Evolutionary conservation across 495 filamentous ascomycete genomes (phyloP).

Genomic region (Terfezia boudieri): DNA sequence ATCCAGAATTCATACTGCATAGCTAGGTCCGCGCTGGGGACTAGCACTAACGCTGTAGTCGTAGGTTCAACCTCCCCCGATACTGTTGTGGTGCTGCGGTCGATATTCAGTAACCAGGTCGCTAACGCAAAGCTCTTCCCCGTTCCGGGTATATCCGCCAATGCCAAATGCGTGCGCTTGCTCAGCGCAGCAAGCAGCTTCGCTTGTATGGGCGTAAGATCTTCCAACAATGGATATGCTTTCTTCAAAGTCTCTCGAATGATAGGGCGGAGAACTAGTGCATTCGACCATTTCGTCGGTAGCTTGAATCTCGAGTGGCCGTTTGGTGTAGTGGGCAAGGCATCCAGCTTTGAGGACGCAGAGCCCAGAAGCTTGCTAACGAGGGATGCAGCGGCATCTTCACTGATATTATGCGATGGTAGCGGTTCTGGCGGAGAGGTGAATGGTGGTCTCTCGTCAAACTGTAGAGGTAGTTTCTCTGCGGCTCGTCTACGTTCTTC

Average conservation of each 20-base stretch:
- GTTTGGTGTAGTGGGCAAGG: no score
- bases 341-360: no score
- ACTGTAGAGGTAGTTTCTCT: no score
- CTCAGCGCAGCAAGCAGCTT: conserved; percentile 6
- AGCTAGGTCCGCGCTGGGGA: conserved; percentile 13
- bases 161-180: conserved; percentile 10
- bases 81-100: conserved; percentile 3
- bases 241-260: not conserved
- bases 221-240: not conserved
- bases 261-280: not conserved
- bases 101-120: conserved; percentile 11
- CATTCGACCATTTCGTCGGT: not conserved
- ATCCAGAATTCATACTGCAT: conserved; percentile 11
- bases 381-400: no score
- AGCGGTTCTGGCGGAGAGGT: no score
- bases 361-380: no score
- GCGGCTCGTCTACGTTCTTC: no score
- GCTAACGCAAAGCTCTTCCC: conserved; percentile 18
- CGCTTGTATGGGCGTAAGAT: conserved; percentile 4
- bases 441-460: no score
- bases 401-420: no score
- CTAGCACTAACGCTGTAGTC: conserved; percentile 15
- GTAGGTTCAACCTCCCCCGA: conserved; percentile 2
- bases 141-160: conserved; percentile 7
- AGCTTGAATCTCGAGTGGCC: not conserved